These are phyloP conservation scores for Grosmannia huntii DNA, from an alignment of 2,329 filamentous ascomycete genomes.

Conservation along the genomic window DNA sequence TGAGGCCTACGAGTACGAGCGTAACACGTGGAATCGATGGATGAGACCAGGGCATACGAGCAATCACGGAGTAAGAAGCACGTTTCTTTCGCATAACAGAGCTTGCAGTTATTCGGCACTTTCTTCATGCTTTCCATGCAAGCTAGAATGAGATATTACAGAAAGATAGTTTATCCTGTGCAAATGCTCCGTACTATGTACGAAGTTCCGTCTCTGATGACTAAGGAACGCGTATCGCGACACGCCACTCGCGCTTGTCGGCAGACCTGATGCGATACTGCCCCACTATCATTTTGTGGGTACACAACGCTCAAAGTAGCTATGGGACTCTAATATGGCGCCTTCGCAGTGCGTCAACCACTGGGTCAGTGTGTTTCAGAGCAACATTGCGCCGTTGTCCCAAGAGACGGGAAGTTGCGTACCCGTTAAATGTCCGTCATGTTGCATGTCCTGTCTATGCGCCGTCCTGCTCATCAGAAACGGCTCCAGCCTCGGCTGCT, in stretches of 20 bases:
- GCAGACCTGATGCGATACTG: not conserved
- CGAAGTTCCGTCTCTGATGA: not conserved
- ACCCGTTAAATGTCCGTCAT: not conserved
- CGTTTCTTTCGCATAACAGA: too few species aligned
- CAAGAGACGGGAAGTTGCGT: not conserved
- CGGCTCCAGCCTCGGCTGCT: constrained; percentile 37
- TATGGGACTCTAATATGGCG: not conserved
- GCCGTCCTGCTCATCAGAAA: constrained; percentile 19
- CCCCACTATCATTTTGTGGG: not conserved
- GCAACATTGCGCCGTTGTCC: not conserved
- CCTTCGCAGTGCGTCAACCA: not conserved
- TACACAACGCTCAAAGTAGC: not conserved
- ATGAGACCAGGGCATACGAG: not conserved
- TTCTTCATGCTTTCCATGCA: too few species aligned
- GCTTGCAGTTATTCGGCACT: too few species aligned
- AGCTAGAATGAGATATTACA: not conserved
- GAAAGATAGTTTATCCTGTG: too few species aligned
- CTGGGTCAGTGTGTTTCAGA: not conserved
- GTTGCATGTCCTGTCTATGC: not conserved
- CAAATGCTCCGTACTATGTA: too few species aligned
- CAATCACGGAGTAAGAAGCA: not conserved
- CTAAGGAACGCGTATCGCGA: constrained; percentile 5
- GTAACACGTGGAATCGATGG: not conserved
- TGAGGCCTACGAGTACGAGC: not conserved
- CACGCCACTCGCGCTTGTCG: not conserved